These are phyloP conservation scores for Daedaleopsis nitida DNA, from an alignment of 768 basidiomycete genomes.

Conservation along the genomic window DNA sequence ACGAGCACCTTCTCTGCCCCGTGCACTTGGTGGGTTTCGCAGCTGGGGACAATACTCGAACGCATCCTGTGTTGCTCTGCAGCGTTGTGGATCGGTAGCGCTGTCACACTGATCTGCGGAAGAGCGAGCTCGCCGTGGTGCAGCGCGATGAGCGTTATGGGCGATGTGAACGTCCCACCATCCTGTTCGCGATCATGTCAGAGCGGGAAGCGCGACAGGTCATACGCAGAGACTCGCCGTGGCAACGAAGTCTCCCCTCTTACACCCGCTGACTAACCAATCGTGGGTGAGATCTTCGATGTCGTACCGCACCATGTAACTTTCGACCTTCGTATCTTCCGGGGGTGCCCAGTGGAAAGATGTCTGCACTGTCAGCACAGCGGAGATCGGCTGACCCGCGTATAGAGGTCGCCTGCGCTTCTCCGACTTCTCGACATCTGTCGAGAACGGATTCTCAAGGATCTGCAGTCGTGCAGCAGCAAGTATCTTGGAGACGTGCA, in stretches of 20 bases:
- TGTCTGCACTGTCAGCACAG: constrained; percentile 64
- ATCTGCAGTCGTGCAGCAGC: constrained; percentile 59
- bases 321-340: constrained; percentile 38
- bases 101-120: constrained; percentile 69
- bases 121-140: constrained; percentile 80
- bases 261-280: constrained; percentile 89
- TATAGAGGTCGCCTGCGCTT: constrained; percentile 48
- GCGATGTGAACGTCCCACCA: constrained; percentile 55
- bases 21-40: constrained; percentile 82
- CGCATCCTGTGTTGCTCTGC: constrained; percentile 56
- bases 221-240: constrained; percentile 47
- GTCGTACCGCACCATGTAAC: constrained; percentile 73
- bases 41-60: constrained; percentile 58
- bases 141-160: constrained; percentile 82
- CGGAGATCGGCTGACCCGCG: constrained; percentile 86
- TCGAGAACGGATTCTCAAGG: constrained; percentile 45
- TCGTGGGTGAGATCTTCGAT: constrained; percentile 79
- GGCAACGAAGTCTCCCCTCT: constrained; percentile 81
- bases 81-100: constrained; percentile 45
- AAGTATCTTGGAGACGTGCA: constrained; percentile 51
- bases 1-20: constrained; percentile 83
- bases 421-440: constrained; percentile 26
- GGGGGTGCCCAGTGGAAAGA: constrained; percentile 77
- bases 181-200: constrained; percentile 47
- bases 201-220: not conserved